Evolutionary conservation across 148 eudicot genomes (phyloP).

Genomic region (Rhododendron mucronatum): DNA sequence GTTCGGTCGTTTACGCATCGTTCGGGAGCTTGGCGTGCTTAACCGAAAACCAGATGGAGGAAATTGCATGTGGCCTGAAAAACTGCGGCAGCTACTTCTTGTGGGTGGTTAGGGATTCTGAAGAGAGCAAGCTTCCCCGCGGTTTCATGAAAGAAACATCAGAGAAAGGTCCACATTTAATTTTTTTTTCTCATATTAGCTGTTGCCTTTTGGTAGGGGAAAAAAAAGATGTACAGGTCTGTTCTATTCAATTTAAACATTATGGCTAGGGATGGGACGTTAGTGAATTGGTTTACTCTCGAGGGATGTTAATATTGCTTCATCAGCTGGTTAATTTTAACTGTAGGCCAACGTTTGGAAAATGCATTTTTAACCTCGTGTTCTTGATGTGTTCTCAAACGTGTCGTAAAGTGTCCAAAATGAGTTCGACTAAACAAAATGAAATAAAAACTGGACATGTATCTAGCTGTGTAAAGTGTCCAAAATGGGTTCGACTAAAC

Average conservation of each 20-base stretch:
- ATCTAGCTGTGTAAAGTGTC: neutral
- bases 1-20: slow-evolving; percentile 49
- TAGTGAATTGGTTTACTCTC: neutral
- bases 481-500: neutral
- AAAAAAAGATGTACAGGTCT: neutral
- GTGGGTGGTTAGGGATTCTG: slow-evolving; percentile 52
- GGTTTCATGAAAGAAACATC: slow-evolving; percentile 20
- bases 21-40: slow-evolving; percentile 55
- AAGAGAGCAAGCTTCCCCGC: slow-evolving; percentile 32
- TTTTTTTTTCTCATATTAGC: neutral
- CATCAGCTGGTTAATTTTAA: neutral
- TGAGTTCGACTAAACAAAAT: neutral
- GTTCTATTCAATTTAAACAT: neutral
- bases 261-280: neutral
- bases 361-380: neutral
- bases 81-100: slow-evolving; percentile 31
- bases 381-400: neutral
- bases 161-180: neutral
- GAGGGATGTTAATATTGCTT: neutral
- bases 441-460: neutral
- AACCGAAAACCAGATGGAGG: slow-evolving; percentile 34
- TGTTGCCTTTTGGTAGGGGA: neutral
- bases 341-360: neutral
- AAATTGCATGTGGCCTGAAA: slow-evolving; percentile 36
- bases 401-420: neutral